A percentile compares a stretch with the other conserved stretches of the same genome.
phyloP scores from a whole-genome alignment of 2,329 filamentous ascomycete species.

The Exutisphaerella laricina region DNA sequence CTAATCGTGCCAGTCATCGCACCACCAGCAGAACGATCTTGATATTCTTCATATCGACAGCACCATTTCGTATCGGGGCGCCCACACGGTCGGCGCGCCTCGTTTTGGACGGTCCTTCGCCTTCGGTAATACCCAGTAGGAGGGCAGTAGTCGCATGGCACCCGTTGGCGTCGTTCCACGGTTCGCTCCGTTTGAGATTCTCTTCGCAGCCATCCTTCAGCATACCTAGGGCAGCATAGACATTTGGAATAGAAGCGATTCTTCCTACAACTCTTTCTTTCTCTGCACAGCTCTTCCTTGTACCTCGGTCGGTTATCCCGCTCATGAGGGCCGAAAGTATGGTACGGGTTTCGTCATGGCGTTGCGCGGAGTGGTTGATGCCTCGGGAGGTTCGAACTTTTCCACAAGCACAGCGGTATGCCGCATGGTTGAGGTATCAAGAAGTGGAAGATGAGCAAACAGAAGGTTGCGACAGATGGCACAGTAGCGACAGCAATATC shows the following conservation, averaged over 20 bases:
- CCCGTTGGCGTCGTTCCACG: neutral
- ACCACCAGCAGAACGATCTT: neutral
- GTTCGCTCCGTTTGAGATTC: neutral
- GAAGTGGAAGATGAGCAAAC: too few species aligned
- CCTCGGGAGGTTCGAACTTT: constrained; percentile 1
- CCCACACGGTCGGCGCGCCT: neutral
- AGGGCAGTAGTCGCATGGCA: neutral
- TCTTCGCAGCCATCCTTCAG: too few species aligned
- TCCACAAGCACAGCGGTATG: neutral
- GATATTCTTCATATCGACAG: neutral
- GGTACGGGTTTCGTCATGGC: constrained; percentile 2
- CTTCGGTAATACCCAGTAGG: constrained; percentile 2
- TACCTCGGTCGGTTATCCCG: neutral
- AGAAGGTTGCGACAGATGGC: too few species aligned
- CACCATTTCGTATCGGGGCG: too few species aligned
- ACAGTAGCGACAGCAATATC: too few species aligned
- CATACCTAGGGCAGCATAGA: constrained; percentile 2
- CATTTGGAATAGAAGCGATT: constrained; percentile 1
- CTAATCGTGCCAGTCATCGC: neutral
- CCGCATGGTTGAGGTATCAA: neutral
- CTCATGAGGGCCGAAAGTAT: neutral
- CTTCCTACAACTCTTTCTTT: neutral
- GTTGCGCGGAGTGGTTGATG: neutral
- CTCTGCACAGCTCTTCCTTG: constrained; percentile 2
- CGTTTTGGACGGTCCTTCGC: neutral